These are phyloP conservation scores for Pyrus pyrifolia DNA, from an alignment of 306 rosid species.

Conservation along the genomic window DNA sequence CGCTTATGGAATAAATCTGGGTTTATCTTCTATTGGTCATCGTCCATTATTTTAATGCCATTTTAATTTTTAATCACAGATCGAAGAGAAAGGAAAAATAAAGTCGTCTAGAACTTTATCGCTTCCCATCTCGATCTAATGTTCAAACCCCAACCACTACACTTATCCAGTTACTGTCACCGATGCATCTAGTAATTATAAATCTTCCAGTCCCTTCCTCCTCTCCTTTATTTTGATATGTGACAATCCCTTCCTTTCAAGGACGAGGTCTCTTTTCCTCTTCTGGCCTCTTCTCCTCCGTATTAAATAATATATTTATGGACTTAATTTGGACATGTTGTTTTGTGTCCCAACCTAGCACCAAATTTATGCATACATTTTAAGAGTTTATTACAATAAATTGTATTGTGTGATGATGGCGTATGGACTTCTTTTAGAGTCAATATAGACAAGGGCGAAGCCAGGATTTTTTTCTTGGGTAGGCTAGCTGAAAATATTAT, in stretches of 20 bases:
- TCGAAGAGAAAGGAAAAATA: slow-evolving; percentile 31
- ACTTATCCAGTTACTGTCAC: slow-evolving; percentile 33
- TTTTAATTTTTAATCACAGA: slow-evolving; percentile 5
- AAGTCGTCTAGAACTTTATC: slow-evolving; percentile 39
- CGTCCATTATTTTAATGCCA: slow-evolving; percentile 31
- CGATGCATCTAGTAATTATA: slow-evolving; percentile 59
- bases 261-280: neutral
- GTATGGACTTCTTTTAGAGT: neutral
- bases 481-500: too few relatives aligned
- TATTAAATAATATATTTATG: neutral
- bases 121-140: neutral
- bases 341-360: too few relatives aligned
- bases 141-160: slow-evolving; percentile 24
- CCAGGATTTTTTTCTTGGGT: too few relatives aligned
- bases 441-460: neutral
- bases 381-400: too few relatives aligned
- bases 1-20: slow-evolving; percentile 59
- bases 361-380: too few relatives aligned
- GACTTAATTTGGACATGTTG: neutral
- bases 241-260: neutral
- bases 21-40: slow-evolving; percentile 47
- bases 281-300: neutral
- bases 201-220: slow-evolving; percentile 30
- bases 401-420: neutral
- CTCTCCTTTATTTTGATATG: slow-evolving; percentile 1